Evolutionary conservation across 345 rosid genomes (phyloP).

Genomic region (Aquilaria malaccensis): DNA sequence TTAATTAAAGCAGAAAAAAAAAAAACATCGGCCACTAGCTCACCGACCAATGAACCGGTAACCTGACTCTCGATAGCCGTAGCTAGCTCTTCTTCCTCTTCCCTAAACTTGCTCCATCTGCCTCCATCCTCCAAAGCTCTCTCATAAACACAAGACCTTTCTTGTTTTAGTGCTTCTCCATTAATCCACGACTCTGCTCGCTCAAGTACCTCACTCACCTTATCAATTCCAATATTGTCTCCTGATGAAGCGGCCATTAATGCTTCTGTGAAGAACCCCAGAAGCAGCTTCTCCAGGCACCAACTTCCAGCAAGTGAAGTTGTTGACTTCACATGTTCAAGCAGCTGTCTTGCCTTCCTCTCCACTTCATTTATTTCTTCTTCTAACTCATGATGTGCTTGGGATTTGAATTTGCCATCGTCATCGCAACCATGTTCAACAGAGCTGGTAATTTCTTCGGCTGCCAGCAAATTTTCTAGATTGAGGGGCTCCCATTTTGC

Average conservation of each 20-base stretch:
- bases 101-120: constrained; percentile 32
- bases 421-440: constrained; percentile 16
- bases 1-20: no score
- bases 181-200: constrained; percentile 41
- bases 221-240: neutral
- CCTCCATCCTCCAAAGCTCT: constrained; percentile 28
- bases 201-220: constrained; percentile 15
- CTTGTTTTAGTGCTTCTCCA: constrained; percentile 15
- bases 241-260: constrained; percentile 7
- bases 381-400: constrained; percentile 11
- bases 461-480: constrained; percentile 29
- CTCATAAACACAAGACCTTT: constrained; percentile 14
- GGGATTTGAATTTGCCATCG: neutral
- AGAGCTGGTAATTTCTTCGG: constrained; percentile 17
- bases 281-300: constrained; percentile 22
- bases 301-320: constrained; percentile 15
- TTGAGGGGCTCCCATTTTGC: constrained; percentile 26
- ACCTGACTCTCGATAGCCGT: constrained; percentile 21
- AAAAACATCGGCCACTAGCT: constrained; percentile 19
- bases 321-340: constrained; percentile 29
- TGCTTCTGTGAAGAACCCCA: constrained; percentile 50
- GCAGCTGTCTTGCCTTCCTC: constrained; percentile 34
- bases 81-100: constrained; percentile 29
- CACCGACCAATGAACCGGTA: constrained; percentile 29
- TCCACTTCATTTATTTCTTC: constrained; percentile 24